phyloP scores from a whole-genome alignment of 2,329 filamentous ascomycete genomes.

The Tothia fuscella region DNA sequence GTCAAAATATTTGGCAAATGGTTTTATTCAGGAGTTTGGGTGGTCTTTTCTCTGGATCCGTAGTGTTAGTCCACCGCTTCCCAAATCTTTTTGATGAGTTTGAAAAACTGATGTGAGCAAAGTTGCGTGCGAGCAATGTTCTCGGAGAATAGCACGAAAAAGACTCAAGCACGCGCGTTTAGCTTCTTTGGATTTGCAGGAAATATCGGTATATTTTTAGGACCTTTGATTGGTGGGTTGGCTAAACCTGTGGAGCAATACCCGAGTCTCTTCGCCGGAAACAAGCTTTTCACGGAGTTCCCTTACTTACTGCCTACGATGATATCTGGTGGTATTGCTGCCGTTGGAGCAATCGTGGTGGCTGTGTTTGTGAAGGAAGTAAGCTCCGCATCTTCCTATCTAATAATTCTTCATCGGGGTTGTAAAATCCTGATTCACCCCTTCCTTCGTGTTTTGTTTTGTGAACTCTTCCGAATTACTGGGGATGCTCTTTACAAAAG shows the following conservation, averaged over 20 bases:
- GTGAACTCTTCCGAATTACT: no score
- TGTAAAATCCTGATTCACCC: not conserved
- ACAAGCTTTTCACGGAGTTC: conserved; percentile 49
- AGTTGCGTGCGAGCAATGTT: conserved; percentile 69
- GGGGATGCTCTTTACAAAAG: no score
- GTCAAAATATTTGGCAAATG: conserved; percentile 60
- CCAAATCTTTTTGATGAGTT: no score
- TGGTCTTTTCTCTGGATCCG: conserved; percentile 61
- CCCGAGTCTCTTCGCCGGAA: conserved; percentile 41
- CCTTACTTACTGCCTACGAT: conserved; percentile 56
- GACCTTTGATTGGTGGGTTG: conserved; percentile 55
- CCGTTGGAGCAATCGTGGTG: conserved; percentile 40
- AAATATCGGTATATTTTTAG: conserved; percentile 63
- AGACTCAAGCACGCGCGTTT: conserved; percentile 62
- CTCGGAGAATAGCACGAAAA: conserved; percentile 55
- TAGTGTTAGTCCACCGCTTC: conserved; percentile 36
- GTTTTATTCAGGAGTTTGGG: conserved; percentile 57
- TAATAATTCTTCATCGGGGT: not conserved
- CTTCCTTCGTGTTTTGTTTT: not conserved
- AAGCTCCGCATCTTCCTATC: not conserved
- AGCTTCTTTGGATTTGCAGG: conserved; percentile 65
- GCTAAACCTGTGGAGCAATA: conserved; percentile 57
- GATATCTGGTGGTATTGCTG: conserved; percentile 42
- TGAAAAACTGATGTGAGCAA: no score
- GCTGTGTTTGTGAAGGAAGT: conserved; percentile 50